Conservation (phyloP, 2,329 filamentous ascomycete species). For the Diplocarpon mali region DNA sequence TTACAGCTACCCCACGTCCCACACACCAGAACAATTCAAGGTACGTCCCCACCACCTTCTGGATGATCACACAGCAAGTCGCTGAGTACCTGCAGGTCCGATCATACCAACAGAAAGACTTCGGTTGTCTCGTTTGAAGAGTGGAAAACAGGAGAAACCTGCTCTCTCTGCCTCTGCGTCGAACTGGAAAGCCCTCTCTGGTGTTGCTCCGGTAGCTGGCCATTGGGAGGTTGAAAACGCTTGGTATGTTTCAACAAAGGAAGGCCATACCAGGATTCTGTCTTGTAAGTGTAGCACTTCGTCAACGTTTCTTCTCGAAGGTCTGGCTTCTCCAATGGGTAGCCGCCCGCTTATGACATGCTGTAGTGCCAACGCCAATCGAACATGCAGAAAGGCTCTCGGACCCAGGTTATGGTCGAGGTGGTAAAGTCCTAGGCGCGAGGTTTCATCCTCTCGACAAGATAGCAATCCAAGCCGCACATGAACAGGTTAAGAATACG, state of each 20-base stretch:
- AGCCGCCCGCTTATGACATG: neutral
- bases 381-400: conserved; percentile 9
- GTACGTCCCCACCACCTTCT: conserved; percentile 5
- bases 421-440: conserved; percentile 1
- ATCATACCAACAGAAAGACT: neutral
- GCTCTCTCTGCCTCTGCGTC: neutral
- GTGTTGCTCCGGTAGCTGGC: neutral
- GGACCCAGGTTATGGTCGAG: conserved; percentile 9
- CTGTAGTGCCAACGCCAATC: conserved; percentile 4
- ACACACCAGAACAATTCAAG: conserved; percentile 35
- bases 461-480: neutral
- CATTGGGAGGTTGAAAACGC: conserved; percentile 13
- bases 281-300: neutral
- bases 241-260: conserved; percentile 9
- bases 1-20: conserved; percentile 37
- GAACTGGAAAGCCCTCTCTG: neutral
- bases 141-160: neutral
- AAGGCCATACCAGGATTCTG: conserved; percentile 1
- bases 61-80: neutral
- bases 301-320: neutral
- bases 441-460: neutral
- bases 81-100: neutral
- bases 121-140: conserved; percentile 9
- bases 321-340: neutral
- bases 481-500: neutral